phyloP scores from a whole-genome alignment of 2,329 filamentous ascomycete genomes.

The Pseudocercospora musae region DNA sequence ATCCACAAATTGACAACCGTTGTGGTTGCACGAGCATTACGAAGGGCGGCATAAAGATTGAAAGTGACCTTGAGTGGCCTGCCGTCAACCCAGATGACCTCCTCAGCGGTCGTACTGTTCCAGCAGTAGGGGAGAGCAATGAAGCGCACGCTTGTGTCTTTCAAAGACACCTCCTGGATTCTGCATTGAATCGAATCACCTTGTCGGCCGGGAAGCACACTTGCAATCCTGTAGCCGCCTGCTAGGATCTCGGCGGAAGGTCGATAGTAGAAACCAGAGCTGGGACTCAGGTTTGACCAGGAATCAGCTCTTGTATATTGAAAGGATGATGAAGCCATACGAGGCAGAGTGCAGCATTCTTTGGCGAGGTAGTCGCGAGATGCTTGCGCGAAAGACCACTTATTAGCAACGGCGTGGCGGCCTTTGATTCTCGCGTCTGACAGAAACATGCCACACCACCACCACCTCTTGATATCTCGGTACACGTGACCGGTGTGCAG shows the following conservation, averaged over 20 bases:
- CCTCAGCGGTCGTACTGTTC: constrained; percentile 9
- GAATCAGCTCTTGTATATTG: constrained; percentile 8
- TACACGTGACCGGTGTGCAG: not conserved
- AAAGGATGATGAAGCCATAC: constrained; percentile 16
- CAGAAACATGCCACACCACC: not conserved
- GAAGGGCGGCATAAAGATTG: constrained; percentile 18
- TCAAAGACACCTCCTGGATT: constrained; percentile 14
- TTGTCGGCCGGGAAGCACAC: constrained; percentile 13
- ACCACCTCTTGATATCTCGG: not conserved
- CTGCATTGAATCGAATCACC: constrained; percentile 18
- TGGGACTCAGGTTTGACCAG: constrained; percentile 14
- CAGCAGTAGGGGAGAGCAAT: constrained; percentile 21
- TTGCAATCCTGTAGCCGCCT: constrained; percentile 18
- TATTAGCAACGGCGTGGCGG: not conserved
- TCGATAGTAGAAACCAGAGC: constrained; percentile 20
- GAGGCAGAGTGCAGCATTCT: not conserved
- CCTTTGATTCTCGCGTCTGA: not conserved
- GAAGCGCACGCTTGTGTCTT: constrained; percentile 15
- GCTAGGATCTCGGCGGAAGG: constrained; percentile 15
- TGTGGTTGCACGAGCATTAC: constrained; percentile 19
- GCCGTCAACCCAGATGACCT: constrained; percentile 19
- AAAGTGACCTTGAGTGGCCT: constrained; percentile 14
- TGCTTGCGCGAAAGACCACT: not conserved
- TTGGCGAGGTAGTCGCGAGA: not conserved
- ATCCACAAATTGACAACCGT: constrained; percentile 18